Conservation (phyloP, 805 yeast genomes). For the Monosporozyma aquatica region DNA sequence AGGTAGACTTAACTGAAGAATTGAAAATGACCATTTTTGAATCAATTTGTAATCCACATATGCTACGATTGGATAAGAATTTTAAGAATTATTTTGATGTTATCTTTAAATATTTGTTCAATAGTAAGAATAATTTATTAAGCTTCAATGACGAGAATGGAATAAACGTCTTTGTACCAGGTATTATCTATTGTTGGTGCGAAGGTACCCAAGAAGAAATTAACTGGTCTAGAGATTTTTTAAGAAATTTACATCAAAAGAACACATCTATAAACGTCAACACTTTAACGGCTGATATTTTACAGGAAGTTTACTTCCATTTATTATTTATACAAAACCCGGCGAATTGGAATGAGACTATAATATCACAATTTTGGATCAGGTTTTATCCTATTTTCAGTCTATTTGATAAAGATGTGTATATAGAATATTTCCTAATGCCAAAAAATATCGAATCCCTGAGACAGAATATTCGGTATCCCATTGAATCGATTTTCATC, state of each 20-base stretch:
- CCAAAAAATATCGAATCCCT: constrained; percentile 27
- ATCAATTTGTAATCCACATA: constrained; percentile 44
- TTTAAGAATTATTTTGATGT: constrained; percentile 34
- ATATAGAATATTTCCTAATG: constrained; percentile 21
- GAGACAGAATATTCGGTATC: constrained; percentile 22
- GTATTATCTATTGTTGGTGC: constrained; percentile 44
- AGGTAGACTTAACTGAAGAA: constrained; percentile 15
- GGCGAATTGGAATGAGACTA: constrained; percentile 33
- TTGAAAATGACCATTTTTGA: constrained; percentile 33
- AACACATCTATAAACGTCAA: constrained; percentile 8
- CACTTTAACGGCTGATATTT: constrained; percentile 32
- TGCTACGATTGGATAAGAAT: constrained; percentile 34
- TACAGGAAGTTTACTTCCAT: constrained; percentile 50
- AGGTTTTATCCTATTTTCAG: constrained; percentile 25
- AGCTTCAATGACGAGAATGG: constrained; percentile 10
- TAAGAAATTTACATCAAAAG: constrained; percentile 16
- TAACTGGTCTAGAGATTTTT: constrained; percentile 38
- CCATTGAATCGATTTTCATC: constrained; percentile 27
- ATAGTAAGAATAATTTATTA: constrained; percentile 24
- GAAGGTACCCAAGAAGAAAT: constrained; percentile 42
- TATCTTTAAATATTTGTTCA: constrained; percentile 28
- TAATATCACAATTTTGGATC: constrained; percentile 27
- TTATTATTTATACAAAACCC: constrained; percentile 47
- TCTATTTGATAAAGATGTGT: constrained; percentile 19
- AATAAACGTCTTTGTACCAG: constrained; percentile 34